Evolutionary conservation across 1,284 basidiomycete genomes (phyloP).

Genomic region (Meira miltonrushii): DNA sequence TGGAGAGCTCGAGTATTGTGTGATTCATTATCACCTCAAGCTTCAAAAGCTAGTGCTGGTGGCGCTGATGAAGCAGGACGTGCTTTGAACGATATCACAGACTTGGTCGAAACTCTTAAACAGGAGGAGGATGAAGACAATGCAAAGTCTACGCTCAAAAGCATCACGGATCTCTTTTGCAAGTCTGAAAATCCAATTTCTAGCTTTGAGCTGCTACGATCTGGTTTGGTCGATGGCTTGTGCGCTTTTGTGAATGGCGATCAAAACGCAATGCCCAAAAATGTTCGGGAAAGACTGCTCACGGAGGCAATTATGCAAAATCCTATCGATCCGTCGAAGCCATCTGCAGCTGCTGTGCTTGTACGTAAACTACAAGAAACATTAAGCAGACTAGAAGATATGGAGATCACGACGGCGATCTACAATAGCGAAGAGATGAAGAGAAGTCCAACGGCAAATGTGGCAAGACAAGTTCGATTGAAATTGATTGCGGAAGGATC

Average conservation of each 20-base stretch:
- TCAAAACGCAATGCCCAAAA: conserved; percentile 17
- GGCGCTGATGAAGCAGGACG: conserved; percentile 28
- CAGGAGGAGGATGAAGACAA: conserved; percentile 55
- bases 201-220: conserved; percentile 90
- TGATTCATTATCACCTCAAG: conserved; percentile 30
- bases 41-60: conserved; percentile 21
- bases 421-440: conserved; percentile 30
- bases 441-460: conserved; percentile 30
- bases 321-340: conserved; percentile 11
- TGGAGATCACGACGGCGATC: conserved; percentile 39
- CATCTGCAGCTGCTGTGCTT: conserved; percentile 25
- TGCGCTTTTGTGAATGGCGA: conserved; percentile 71
- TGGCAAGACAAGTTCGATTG: conserved; percentile 43
- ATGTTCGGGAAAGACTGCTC: conserved; percentile 29
- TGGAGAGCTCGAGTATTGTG: conserved; percentile 41
- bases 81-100: conserved; percentile 36
- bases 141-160: conserved; percentile 63
- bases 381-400: conserved; percentile 44
- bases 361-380: conserved; percentile 43
- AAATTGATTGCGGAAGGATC: conserved; percentile 43
- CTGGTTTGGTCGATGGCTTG: conserved; percentile 81
- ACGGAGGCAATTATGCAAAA: conserved; percentile 26
- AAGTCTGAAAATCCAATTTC: conserved; percentile 70
- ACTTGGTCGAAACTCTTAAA: conserved; percentile 20
- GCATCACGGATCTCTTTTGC: conserved; percentile 73